Percentiles rank a stretch among this genome's conserved stretches.
These are phyloP conservation scores for Neurospora africana DNA, from an alignment of 495 filamentous ascomycete genomes.

Conservation along the genomic window DNA sequence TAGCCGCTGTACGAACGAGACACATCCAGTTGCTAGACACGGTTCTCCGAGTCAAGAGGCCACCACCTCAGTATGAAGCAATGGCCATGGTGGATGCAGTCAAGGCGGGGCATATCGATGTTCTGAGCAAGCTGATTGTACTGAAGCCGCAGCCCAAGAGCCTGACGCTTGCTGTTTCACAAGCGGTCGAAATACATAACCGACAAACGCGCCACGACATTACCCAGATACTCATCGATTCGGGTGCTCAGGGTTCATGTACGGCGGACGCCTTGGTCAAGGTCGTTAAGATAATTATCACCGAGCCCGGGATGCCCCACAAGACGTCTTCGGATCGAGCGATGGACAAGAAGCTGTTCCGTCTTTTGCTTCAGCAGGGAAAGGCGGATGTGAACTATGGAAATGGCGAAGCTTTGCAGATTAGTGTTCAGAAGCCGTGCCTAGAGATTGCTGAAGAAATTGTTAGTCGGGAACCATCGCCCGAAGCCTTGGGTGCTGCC, in stretches of 20 bases:
- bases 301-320: neutral
- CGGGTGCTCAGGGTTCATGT: conserved; percentile 15
- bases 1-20: conserved; percentile 11
- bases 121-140: conserved; percentile 15
- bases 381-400: conserved; percentile 31
- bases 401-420: conserved; percentile 25
- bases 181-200: conserved; percentile 13
- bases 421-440: conserved; percentile 22
- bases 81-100: conserved; percentile 18
- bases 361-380: conserved; percentile 27
- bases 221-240: conserved; percentile 9
- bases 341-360: conserved; percentile 23
- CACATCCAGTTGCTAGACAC: conserved; percentile 11
- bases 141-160: conserved; percentile 10
- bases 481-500: conserved; percentile 15
- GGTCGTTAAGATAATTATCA: conserved; percentile 9
- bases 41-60: conserved; percentile 8
- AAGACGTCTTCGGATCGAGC: neutral
- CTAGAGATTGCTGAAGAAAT: conserved; percentile 24
- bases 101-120: conserved; percentile 11
- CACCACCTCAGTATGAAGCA: conserved; percentile 11
- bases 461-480: conserved; percentile 21
- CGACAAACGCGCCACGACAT: conserved; percentile 8
- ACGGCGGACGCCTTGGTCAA: conserved; percentile 16
- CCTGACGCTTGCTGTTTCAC: conserved; percentile 13